Evolutionary conservation across 1,139 yeast genomes (phyloP).

Genomic region (Pneumocystis sp.): DNA sequence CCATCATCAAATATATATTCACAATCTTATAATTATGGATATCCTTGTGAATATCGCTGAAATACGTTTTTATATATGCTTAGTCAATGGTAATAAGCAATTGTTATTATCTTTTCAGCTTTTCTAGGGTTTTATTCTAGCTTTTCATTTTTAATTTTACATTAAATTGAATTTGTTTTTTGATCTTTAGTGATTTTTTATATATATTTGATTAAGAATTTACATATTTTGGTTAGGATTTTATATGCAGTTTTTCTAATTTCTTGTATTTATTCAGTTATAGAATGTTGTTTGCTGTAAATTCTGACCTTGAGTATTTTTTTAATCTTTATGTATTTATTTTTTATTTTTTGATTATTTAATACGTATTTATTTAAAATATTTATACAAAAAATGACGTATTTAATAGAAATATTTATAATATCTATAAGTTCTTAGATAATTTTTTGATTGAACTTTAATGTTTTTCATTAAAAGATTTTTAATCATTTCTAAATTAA

Average conservation of each 20-base stretch:
- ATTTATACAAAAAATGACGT: not conserved
- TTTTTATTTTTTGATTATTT: not conserved
- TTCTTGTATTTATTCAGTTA: not conserved
- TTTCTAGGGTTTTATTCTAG: not conserved
- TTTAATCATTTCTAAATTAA: not conserved
- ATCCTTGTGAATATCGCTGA: not conserved
- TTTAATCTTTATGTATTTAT: not conserved
- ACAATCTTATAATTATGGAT: not conserved
- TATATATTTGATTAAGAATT: not conserved
- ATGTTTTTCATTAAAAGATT: not conserved
- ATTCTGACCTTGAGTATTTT: not conserved
- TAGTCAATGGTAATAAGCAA: not conserved
- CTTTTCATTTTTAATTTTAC: not conserved
- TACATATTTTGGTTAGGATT: not conserved
- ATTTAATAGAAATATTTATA: not conserved
- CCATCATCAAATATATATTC: not conserved
- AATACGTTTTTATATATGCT: not conserved
- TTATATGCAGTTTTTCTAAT: not conserved
- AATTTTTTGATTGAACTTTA: too few species aligned
- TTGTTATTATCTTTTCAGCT: not conserved
- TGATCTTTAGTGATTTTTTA: not conserved
- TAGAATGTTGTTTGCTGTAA: not conserved
- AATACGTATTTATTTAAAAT: not conserved
- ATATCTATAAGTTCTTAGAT: not conserved
- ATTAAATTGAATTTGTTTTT: not conserved